phyloP scores from a whole-genome alignment of 768 basidiomycete genomes.

The Daedalea quercina region DNA sequence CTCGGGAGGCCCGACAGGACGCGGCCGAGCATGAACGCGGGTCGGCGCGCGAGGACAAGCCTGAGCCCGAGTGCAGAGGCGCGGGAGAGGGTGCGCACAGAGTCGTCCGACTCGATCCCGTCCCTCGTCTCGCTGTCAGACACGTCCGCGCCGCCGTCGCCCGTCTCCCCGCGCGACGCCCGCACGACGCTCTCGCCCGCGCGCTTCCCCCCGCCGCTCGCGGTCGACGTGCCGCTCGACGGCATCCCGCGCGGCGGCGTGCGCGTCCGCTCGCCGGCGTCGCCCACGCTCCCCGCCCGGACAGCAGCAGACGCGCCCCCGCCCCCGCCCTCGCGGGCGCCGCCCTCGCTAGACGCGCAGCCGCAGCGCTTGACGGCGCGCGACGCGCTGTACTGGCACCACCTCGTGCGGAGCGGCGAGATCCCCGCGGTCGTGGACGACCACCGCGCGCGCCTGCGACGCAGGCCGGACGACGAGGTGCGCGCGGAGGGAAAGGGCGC shows the following conservation, averaged over 20 bases:
- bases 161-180: neutral
- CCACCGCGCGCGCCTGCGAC: conserved; percentile 41
- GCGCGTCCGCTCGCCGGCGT: neutral
- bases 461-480: neutral
- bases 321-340: conserved; percentile 20
- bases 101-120: conserved; percentile 3
- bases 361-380: conserved; percentile 41
- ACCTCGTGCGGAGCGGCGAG: conserved; percentile 64
- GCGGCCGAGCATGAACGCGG: neutral
- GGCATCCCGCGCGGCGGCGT: neutral
- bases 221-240: neutral
- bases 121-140: conserved; percentile 4
- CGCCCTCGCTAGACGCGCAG: conserved; percentile 17
- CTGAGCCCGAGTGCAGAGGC: conserved; percentile 4
- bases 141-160: neutral
- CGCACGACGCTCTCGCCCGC: neutral
- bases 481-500: neutral
- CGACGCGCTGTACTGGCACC: conserved; percentile 71
- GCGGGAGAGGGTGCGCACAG: neutral
- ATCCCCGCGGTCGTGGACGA: conserved; percentile 65
- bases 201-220: neutral
- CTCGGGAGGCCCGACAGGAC: conserved; percentile 7
- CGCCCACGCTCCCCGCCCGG: neutral
- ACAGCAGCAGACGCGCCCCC: neutral
- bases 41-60: conserved; percentile 15